Percentiles rank a stretch among this genome's conserved stretches.
These are phyloP conservation scores for Geopyxis carbonaria DNA, from an alignment of 495 filamentous ascomycete genomes.

Conservation along the genomic window DNA sequence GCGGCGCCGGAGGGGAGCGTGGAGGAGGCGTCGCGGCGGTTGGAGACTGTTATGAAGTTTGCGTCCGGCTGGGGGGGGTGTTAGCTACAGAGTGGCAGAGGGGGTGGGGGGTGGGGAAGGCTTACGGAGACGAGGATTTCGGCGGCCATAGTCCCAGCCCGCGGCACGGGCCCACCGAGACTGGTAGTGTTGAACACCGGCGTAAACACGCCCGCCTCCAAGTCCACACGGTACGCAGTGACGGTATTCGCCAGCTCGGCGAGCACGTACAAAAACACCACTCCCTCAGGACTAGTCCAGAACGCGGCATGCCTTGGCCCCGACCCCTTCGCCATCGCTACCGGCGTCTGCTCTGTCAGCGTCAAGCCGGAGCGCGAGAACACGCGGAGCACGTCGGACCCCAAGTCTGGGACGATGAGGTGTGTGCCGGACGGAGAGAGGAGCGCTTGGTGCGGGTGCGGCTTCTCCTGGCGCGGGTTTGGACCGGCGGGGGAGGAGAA, in stretches of 20 bases:
- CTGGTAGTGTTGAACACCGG: conserved; percentile 22
- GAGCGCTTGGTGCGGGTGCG: conserved; percentile 56
- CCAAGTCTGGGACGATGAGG: conserved; percentile 52
- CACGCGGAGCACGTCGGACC: conserved; percentile 50
- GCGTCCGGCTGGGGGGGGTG: conserved; percentile 38
- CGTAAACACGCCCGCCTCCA: conserved; percentile 26
- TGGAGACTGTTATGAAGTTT: conserved; percentile 44
- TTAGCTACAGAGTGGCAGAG: too few relatives aligned
- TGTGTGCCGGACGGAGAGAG: conserved; percentile 52
- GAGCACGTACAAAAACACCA: conserved; percentile 40
- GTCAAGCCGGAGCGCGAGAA: conserved; percentile 34
- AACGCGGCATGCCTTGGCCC: conserved; percentile 57
- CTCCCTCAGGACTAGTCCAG: too few relatives aligned
- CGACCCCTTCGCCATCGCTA: conserved; percentile 31
- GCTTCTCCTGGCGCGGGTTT: conserved; percentile 40
- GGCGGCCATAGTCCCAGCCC: conserved; percentile 31
- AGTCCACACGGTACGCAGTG: conserved; percentile 42
- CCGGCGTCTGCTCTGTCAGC: conserved; percentile 25
- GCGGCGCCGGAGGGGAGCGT: conserved; percentile 27
- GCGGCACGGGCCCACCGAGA: conserved; percentile 15
- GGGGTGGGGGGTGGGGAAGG: too few relatives aligned
- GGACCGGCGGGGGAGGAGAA: conserved; percentile 32
- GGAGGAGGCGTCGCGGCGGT: conserved; percentile 47
- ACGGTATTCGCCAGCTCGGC: conserved; percentile 46
- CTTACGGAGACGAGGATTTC: conserved; percentile 39